Percentiles rank a stretch among this genome's conserved stretches.
Evolutionary conservation across 805 yeast species (phyloP).

Genomic region (Allodekkera sacchari): DNA sequence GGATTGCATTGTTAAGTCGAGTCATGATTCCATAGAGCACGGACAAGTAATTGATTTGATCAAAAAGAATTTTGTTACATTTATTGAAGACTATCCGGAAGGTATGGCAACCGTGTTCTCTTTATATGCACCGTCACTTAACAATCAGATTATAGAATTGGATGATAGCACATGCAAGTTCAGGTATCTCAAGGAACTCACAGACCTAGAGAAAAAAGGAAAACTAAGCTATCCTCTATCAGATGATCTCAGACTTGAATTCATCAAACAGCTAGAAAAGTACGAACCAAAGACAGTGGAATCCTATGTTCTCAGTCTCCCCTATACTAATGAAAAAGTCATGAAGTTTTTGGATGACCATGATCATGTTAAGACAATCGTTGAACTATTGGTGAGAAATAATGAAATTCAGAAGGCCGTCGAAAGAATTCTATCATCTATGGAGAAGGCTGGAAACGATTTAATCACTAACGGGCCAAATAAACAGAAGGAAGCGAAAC

Average conservation of each 20-base stretch:
- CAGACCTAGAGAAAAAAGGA: conserved; percentile 14
- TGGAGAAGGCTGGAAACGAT: conserved; percentile 11
- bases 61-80: conserved; percentile 20
- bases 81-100: conserved; percentile 23
- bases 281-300: conserved; percentile 11
- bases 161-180: conserved; percentile 20
- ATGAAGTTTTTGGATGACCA: conserved; percentile 16
- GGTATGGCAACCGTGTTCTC: conserved; percentile 31
- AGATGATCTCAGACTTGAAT: conserved; percentile 13
- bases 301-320: conserved; percentile 12
- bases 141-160: conserved; percentile 27
- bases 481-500: conserved; percentile 16
- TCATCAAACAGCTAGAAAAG: conserved; percentile 20
- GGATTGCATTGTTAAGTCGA: conserved; percentile 15
- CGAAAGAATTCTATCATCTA: conserved; percentile 13
- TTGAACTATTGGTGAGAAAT: conserved; percentile 21
- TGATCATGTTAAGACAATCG: conserved; percentile 24
- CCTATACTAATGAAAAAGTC: conserved; percentile 9
- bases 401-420: conserved; percentile 22
- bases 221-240: conserved; percentile 5
- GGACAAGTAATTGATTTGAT: conserved; percentile 20
- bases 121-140: conserved; percentile 30
- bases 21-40: conserved; percentile 9
- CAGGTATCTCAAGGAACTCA: conserved; percentile 27
- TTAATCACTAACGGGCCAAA: conserved; percentile 13